Evolutionary conservation across 441 rosid species (phyloP).

Genomic region (Erodium texanum): DNA sequence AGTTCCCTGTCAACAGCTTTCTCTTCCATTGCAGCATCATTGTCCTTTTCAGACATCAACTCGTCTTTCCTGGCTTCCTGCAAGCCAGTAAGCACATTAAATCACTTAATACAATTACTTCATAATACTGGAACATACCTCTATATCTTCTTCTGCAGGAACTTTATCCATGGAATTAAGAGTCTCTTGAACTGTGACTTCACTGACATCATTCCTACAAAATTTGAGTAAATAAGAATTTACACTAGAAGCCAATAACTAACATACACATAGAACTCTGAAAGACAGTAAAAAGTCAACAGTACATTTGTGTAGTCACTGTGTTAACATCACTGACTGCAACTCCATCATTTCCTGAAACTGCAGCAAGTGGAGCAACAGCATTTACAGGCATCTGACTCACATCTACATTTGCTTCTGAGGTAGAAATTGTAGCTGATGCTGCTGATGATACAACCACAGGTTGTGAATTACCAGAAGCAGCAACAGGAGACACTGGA

Average conservation of each 20-base stretch:
- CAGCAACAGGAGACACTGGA: slow-evolving; percentile 27
- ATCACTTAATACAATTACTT: slow-evolving; percentile 12
- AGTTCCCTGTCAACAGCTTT: slow-evolving; percentile 45
- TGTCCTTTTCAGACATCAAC: slow-evolving; percentile 35
- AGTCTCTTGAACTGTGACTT: slow-evolving; percentile 27
- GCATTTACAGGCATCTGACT: slow-evolving; percentile 25
- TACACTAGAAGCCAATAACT: slow-evolving; percentile 18
- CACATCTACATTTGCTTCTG: slow-evolving; percentile 24
- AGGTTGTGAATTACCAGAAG: slow-evolving; percentile 25
- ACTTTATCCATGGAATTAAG: slow-evolving; percentile 31
- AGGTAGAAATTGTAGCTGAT: slow-evolving; percentile 29
- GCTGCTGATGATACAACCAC: slow-evolving; percentile 24
- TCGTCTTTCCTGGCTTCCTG: slow-evolving; percentile 48
- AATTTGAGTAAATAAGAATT: slow-evolving; percentile 18
- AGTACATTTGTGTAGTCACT: slow-evolving; percentile 36
- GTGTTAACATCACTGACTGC: slow-evolving; percentile 24
- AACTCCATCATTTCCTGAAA: slow-evolving; percentile 31
- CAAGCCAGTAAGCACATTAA: slow-evolving; percentile 24
- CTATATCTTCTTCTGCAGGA: slow-evolving; percentile 32
- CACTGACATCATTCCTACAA: slow-evolving; percentile 37
- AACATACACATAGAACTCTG: slow-evolving; percentile 10
- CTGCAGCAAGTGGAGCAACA: slow-evolving; percentile 21
- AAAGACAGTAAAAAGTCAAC: slow-evolving; percentile 24
- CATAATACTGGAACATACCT: slow-evolving; percentile 32
- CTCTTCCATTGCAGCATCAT: slow-evolving; percentile 36